These are phyloP conservation scores for Phytophthora colocasiae DNA, from an alignment of 352 stramenopile species.

Conservation along the genomic window DNA sequence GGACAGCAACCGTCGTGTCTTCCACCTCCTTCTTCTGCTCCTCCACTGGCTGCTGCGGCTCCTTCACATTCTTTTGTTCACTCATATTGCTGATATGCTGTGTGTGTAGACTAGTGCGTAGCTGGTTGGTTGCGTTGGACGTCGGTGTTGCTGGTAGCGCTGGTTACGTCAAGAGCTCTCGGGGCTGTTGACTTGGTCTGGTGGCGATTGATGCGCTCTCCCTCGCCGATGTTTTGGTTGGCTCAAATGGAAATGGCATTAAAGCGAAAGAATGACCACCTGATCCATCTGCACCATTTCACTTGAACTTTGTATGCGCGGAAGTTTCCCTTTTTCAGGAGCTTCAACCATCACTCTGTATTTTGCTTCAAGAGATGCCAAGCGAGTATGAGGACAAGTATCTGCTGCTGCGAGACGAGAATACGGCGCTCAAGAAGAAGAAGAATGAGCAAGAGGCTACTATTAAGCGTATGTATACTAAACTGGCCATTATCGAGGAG, in stretches of 20 bases:
- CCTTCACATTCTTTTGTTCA: slow-evolving; percentile 46
- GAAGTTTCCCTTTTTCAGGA: slow-evolving; percentile 27
- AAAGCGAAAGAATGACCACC: slow-evolving; percentile 22
- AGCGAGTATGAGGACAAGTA: slow-evolving; percentile 88
- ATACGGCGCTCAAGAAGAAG: slow-evolving; percentile 88
- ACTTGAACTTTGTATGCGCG: slow-evolving; percentile 17
- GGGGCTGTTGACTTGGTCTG: slow-evolving; percentile 23
- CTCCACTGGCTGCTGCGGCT: slow-evolving; percentile 38
- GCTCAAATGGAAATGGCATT: slow-evolving; percentile 36
- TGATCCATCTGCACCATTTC: neutral
- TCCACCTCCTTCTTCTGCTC: slow-evolving; percentile 43
- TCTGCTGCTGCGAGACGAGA: slow-evolving; percentile 84
- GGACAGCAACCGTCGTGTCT: slow-evolving; percentile 42
- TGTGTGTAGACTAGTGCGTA: slow-evolving; percentile 18
- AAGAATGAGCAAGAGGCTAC: slow-evolving; percentile 92
- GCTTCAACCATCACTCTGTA: slow-evolving; percentile 21
- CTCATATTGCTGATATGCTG: slow-evolving; percentile 44
- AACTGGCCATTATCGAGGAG: slow-evolving; percentile 90
- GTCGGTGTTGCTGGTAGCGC: slow-evolving; percentile 11
- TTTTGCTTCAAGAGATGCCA: slow-evolving; percentile 40
- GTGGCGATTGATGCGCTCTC: slow-evolving; percentile 34
- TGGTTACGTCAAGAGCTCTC: slow-evolving; percentile 19
- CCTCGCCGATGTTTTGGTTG: slow-evolving; percentile 39
- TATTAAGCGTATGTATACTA: slow-evolving; percentile 92
- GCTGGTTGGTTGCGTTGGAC: neutral